Percentiles rank a stretch among this genome's conserved stretches.
These are phyloP conservation scores for Populus davidiana DNA, from an alignment of 345 rosid genomes.

Conservation along the genomic window DNA sequence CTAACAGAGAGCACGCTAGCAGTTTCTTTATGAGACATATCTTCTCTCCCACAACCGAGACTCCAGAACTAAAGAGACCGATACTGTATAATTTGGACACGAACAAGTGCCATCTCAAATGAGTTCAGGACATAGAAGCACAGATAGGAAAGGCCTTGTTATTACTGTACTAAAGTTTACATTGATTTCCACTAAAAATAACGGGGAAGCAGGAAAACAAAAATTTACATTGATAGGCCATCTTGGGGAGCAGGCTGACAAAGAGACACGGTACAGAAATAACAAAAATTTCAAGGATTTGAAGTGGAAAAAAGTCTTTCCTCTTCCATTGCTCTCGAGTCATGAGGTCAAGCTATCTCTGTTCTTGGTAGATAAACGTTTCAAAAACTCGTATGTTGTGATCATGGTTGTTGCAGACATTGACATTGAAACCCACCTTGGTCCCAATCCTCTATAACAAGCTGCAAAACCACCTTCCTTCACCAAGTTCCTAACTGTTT, in stretches of 20 bases:
- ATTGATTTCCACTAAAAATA: constrained; percentile 9
- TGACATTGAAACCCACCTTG: constrained; percentile 92
- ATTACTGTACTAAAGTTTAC: constrained; percentile 23
- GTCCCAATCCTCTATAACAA: constrained; percentile 88
- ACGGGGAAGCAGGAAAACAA: not conserved
- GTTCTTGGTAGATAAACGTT: constrained; percentile 67
- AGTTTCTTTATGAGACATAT: not conserved
- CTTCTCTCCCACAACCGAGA: not conserved
- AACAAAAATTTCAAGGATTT: not conserved
- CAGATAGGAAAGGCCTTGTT: not conserved
- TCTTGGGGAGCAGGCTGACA: constrained; percentile 8
- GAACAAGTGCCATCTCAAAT: not conserved
- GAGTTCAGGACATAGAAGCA: not conserved
- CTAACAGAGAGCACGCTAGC: not conserved
- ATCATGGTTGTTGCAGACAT: constrained; percentile 87
- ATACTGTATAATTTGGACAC: not conserved
- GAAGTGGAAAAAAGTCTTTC: not conserved
- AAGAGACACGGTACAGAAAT: not conserved
- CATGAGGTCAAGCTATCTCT: constrained; percentile 22
- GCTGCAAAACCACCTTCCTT: constrained; percentile 75
- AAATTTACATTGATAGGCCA: constrained; percentile 22
- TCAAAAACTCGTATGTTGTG: constrained; percentile 82
- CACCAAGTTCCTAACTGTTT: constrained; percentile 53
- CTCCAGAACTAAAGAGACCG: not conserved
- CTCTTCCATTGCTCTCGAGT: not conserved